These are phyloP conservation scores for Peltaster fructicola DNA, from an alignment of 2,329 filamentous ascomycete species.

Conservation along the genomic window DNA sequence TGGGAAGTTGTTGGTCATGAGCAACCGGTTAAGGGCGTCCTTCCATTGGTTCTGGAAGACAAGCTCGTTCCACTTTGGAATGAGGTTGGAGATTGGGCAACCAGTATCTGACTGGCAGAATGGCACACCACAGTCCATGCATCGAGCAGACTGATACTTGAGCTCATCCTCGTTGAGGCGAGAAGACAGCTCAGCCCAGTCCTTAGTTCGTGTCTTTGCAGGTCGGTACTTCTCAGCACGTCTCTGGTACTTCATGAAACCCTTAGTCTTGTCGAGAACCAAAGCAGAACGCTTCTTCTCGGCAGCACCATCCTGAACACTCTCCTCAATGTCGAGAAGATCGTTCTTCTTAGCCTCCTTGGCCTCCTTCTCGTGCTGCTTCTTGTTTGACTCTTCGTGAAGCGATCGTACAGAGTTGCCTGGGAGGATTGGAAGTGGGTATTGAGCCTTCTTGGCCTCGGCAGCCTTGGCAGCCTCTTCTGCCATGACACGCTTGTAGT, in stretches of 20 bases:
- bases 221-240: slow-evolving; percentile 85
- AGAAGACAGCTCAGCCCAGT: slow-evolving; percentile 81
- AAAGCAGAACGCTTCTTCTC: slow-evolving; percentile 83
- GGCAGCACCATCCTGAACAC: slow-evolving; percentile 61
- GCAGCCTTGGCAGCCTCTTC: slow-evolving; percentile 77
- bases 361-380: slow-evolving; percentile 42
- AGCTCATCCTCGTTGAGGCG: slow-evolving; percentile 85
- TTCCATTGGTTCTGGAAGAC: slow-evolving; percentile 60
- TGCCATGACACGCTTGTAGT: slow-evolving; percentile 84
- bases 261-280: slow-evolving; percentile 90
- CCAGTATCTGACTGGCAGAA: slow-evolving; percentile 96
- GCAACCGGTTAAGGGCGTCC: slow-evolving; percentile 74
- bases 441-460: slow-evolving; percentile 69
- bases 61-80: slow-evolving; percentile 89
- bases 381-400: slow-evolving; percentile 36
- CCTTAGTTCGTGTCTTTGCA: slow-evolving; percentile 66
- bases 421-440: slow-evolving; percentile 59
- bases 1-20: slow-evolving; percentile 98
- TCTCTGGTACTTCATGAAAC: slow-evolving; percentile 94
- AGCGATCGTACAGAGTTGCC: slow-evolving; percentile 40
- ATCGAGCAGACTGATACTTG: slow-evolving; percentile 89
- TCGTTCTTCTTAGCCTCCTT: slow-evolving; percentile 41
- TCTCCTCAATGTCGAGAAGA: slow-evolving; percentile 72
- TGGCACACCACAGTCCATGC: slow-evolving; percentile 97
- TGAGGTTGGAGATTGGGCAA: slow-evolving; percentile 93